phyloP scores from a whole-genome alignment of 306 rosid genomes.

The Cucurbita ficifolia region DNA sequence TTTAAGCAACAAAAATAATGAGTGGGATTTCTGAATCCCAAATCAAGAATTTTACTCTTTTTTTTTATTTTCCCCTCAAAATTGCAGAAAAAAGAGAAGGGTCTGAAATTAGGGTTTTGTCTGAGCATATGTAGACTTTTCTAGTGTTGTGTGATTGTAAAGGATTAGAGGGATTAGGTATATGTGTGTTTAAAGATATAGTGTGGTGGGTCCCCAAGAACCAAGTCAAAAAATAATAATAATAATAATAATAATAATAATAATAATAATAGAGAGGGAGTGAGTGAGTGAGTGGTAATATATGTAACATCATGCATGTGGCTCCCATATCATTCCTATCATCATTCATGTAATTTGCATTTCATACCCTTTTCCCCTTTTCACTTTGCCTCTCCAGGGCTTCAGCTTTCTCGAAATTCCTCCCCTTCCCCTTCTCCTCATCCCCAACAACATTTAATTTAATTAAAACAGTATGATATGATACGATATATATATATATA shows the following conservation, averaged over 20 bases:
- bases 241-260: background rate
- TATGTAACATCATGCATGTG: conserved; percentile 18
- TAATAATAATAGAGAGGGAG: conserved; percentile 4
- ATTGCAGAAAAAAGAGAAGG: background rate
- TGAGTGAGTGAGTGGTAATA: background rate
- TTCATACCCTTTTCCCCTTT: conserved; percentile 17
- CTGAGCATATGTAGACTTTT: background rate
- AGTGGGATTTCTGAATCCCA: conserved; percentile 30
- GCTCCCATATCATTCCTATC: conserved; percentile 49
- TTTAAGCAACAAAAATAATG: conserved; percentile 90
- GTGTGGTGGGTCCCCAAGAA: conserved; percentile 41
- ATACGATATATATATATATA: too few species aligned
- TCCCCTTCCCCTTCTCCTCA: background rate
- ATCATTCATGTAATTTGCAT: conserved; percentile 38
- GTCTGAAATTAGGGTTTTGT: conserved; percentile 1
- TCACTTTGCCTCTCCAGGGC: conserved; percentile 6
- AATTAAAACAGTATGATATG: too few species aligned
- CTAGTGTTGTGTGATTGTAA: background rate
- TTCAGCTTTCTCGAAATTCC: conserved; percentile 2
- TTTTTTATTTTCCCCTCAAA: too few species aligned
- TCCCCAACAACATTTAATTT: too few species aligned
- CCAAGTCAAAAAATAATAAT: conserved; percentile 34
- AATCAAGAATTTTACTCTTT: background rate
- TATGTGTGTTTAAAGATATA: conserved; percentile 33
- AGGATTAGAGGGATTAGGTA: background rate